phyloP scores from a whole-genome alignment of 2,329 filamentous ascomycete species.

The Dichotomopilus funicola region DNA sequence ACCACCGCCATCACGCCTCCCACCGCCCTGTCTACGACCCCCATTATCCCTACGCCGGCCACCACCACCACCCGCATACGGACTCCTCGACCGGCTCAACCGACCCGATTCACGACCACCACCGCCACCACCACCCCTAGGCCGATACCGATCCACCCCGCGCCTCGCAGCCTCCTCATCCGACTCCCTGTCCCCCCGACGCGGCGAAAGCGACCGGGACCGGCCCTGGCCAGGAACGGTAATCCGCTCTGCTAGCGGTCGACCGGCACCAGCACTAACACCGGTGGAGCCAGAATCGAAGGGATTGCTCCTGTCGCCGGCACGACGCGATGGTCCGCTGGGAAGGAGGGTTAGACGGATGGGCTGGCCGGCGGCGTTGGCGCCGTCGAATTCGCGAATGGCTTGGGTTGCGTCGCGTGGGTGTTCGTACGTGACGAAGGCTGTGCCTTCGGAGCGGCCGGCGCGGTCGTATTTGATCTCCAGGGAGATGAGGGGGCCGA shows the following conservation, averaged over 20 bases:
- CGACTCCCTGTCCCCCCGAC: slow-evolving; percentile 22
- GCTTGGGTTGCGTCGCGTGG: slow-evolving; percentile 66
- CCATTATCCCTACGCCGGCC: slow-evolving; percentile 31
- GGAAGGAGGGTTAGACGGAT: slow-evolving; percentile 67
- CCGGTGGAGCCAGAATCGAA: slow-evolving; percentile 46
- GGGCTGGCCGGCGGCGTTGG: slow-evolving; percentile 83
- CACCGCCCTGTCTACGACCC: slow-evolving; percentile 33
- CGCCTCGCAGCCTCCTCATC: slow-evolving; percentile 56
- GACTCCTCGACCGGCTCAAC: slow-evolving; percentile 50
- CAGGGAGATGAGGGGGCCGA: slow-evolving; percentile 64
- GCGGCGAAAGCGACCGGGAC: slow-evolving; percentile 56
- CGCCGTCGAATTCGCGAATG: slow-evolving; percentile 75
- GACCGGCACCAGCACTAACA: slow-evolving; percentile 36
- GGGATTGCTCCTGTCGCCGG: slow-evolving; percentile 42
- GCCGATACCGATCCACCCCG: slow-evolving; percentile 74
- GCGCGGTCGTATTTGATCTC: slow-evolving; percentile 78
- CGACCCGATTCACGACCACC: slow-evolving; percentile 22
- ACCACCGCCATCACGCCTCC: slow-evolving; percentile 36
- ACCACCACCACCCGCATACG: slow-evolving; percentile 41
- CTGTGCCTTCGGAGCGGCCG: slow-evolving; percentile 78
- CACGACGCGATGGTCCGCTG: slow-evolving; percentile 30
- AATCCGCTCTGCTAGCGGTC: slow-evolving; percentile 55
- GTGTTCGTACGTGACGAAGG: slow-evolving; percentile 73
- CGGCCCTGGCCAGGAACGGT: slow-evolving; percentile 45
- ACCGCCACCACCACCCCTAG: slow-evolving; percentile 37